A percentile compares a stretch with the other conserved stretches of the same genome.
phyloP scores from a whole-genome alignment of 2,329 filamentous ascomycete species.

The Coniella vitis region DNA sequence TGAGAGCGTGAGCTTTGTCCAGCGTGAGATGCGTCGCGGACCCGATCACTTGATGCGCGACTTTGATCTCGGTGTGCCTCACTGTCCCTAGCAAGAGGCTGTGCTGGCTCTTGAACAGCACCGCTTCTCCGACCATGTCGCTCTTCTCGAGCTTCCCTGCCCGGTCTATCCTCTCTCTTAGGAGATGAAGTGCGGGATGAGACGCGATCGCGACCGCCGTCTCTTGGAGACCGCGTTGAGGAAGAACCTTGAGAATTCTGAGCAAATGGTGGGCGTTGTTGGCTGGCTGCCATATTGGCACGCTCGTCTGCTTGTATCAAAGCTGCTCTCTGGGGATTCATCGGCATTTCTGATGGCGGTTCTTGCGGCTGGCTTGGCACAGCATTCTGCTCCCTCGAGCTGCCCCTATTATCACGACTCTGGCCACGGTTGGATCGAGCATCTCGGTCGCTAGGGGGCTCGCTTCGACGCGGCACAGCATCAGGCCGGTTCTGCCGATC shows the following conservation, averaged over 20 bases:
- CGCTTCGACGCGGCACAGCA: constrained; percentile 29
- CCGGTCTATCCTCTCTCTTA: constrained; percentile 33
- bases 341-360: constrained; percentile 37
- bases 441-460: constrained; percentile 25
- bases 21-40: constrained; percentile 35
- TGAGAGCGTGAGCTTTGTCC: constrained; percentile 29
- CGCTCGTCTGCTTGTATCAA: constrained; percentile 36
- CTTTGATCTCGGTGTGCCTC: constrained; percentile 20
- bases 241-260: constrained; percentile 31
- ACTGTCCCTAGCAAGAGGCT: constrained; percentile 18
- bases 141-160: constrained; percentile 46
- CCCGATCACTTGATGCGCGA: constrained; percentile 28
- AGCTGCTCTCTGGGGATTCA: constrained; percentile 50
- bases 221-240: constrained; percentile 33
- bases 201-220: constrained; percentile 37
- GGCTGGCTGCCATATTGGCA: constrained; percentile 38
- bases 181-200: constrained; percentile 43
- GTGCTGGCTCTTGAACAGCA: constrained; percentile 7
- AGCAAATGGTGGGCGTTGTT: constrained; percentile 40
- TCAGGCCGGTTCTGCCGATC: constrained; percentile 28
- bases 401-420: constrained; percentile 19
- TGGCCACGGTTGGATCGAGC: constrained; percentile 27
- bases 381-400: constrained; percentile 18
- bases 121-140: constrained; percentile 31
- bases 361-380: constrained; percentile 5